Conservation (phyloP, 1,284 basidiomycete genomes). For the Boletus smithii region DNA sequence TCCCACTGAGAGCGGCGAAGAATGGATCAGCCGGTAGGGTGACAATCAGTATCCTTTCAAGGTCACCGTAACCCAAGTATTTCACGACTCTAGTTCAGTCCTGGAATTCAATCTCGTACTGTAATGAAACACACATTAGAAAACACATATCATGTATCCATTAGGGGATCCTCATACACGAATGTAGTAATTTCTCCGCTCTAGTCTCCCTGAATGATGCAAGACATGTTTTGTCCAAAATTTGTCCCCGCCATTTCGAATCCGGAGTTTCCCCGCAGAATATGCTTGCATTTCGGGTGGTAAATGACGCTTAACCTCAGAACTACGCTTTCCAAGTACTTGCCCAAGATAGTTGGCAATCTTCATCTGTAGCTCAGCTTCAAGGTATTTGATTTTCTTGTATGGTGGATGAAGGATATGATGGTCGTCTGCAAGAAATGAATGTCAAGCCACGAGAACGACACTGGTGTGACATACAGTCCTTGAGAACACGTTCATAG, state of each 20-base stretch:
- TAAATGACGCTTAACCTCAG: background rate
- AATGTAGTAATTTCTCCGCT: background rate
- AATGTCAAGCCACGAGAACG: too few relatives aligned
- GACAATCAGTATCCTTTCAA: slow-evolving; percentile 1
- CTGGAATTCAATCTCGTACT: background rate
- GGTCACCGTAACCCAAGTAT: background rate
- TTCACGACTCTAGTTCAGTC: background rate
- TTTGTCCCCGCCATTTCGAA: background rate
- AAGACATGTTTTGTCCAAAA: background rate
- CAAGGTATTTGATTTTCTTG: background rate
- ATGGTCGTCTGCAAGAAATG: background rate
- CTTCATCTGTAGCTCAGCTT: background rate
- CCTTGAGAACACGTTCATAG: background rate
- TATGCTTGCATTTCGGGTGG: background rate
- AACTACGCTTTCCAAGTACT: background rate
- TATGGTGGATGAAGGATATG: slow-evolving; percentile 4
- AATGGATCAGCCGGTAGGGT: background rate
- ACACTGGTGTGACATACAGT: background rate
- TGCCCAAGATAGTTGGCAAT: background rate
- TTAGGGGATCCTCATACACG: background rate
- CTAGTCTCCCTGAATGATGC: background rate
- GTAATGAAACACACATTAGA: background rate
- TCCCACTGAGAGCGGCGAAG: background rate
- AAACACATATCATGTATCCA: too few relatives aligned
- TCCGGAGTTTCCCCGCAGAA: background rate